These are phyloP conservation scores for Evernia prunastri DNA, from an alignment of 495 filamentous ascomycete species.

Conservation along the genomic window DNA sequence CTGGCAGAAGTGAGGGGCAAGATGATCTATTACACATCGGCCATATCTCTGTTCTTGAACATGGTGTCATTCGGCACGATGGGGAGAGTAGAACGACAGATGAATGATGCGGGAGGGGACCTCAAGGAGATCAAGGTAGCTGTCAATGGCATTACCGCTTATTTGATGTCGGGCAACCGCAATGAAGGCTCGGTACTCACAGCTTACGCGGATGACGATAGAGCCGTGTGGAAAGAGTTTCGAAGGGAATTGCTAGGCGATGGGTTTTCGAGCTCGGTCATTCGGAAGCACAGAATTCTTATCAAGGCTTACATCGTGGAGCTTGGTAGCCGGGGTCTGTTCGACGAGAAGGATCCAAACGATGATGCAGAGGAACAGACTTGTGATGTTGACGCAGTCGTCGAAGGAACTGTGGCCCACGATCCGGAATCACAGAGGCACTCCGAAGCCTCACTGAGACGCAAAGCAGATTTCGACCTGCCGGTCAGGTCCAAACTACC, in stretches of 20 bases:
- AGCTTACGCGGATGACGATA: conserved; percentile 36
- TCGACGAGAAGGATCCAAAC: conserved; percentile 15
- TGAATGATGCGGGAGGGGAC: conserved; percentile 19
- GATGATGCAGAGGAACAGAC: background rate
- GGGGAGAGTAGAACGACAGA: conserved; percentile 22
- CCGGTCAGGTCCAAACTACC: background rate
- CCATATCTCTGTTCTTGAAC: conserved; percentile 19
- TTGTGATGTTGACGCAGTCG: background rate
- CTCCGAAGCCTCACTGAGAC: background rate
- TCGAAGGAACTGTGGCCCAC: background rate
- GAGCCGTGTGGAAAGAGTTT: conserved; percentile 49
- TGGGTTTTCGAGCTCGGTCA: conserved; percentile 45
- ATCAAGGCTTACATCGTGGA: conserved; percentile 23
- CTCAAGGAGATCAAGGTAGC: conserved; percentile 18
- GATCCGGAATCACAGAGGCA: background rate
- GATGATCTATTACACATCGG: conserved; percentile 14
- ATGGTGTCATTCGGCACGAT: conserved; percentile 13
- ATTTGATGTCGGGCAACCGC: conserved; percentile 29
- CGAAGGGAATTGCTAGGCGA: conserved; percentile 44
- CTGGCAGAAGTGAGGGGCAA: conserved; percentile 15
- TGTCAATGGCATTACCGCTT: conserved; percentile 35
- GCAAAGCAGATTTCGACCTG: background rate
- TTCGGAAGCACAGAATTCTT: conserved; percentile 42
- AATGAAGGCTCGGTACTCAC: conserved; percentile 33
- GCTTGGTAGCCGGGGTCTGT: conserved; percentile 17